phyloP scores from a whole-genome alignment of 1,139 yeast genomes.

The Suhomyces wounanorum region DNA sequence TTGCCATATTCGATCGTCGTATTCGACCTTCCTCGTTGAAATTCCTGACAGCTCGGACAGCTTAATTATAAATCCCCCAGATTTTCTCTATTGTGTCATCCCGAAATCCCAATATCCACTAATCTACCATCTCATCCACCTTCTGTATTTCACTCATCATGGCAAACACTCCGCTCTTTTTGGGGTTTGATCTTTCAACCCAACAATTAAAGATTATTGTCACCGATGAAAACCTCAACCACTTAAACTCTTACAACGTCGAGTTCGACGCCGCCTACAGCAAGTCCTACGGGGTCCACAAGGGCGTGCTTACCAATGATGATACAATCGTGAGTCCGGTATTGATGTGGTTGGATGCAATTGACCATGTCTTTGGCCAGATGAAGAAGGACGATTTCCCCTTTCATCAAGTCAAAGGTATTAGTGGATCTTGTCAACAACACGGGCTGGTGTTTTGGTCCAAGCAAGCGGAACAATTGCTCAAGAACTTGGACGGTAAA shows the following conservation, averaged over 20 bases:
- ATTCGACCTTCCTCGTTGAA: background rate
- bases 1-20: background rate
- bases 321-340: slow-evolving; percentile 79
- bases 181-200: slow-evolving; percentile 87
- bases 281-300: slow-evolving; percentile 55
- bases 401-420: slow-evolving; percentile 60
- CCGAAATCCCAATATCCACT: background rate
- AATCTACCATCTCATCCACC: background rate
- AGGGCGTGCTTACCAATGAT: slow-evolving; percentile 62
- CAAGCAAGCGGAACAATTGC: slow-evolving; percentile 39
- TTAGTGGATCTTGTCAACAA: slow-evolving; percentile 89
- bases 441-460: slow-evolving; percentile 91
- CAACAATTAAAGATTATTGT: slow-evolving; percentile 83
- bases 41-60: background rate
- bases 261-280: slow-evolving; percentile 71
- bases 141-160: background rate
- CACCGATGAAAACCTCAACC: slow-evolving; percentile 54
- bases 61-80: background rate
- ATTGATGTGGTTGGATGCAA: slow-evolving; percentile 84
- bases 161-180: slow-evolving; percentile 28
- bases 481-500: slow-evolving; percentile 31
- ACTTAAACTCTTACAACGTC: slow-evolving; percentile 59
- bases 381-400: slow-evolving; percentile 59
- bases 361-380: slow-evolving; percentile 61
- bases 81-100: background rate